These are phyloP conservation scores for Maudiozyma turicensis DNA, from an alignment of 805 yeast genomes.

Conservation along the genomic window DNA sequence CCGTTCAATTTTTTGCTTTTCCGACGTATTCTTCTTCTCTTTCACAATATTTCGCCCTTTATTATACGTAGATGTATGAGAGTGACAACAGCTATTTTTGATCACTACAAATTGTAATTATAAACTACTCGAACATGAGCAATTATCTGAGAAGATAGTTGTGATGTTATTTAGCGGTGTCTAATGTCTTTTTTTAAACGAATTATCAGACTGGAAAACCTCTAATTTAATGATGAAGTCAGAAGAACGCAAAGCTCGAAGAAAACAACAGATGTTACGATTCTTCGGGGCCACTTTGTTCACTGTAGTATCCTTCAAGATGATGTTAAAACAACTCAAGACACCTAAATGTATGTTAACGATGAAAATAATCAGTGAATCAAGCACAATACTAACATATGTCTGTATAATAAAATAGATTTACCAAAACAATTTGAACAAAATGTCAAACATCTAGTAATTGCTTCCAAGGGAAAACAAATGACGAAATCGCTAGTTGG, in stretches of 20 bases:
- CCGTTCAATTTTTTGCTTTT: too few species aligned
- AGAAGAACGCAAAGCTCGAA: slow-evolving; percentile 40
- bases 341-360: slow-evolving; percentile 48
- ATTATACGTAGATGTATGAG: too few species aligned
- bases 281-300: slow-evolving; percentile 66
- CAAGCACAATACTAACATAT: background rate
- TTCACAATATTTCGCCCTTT: too few species aligned
- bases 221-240: background rate
- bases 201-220: too few species aligned
- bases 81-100: too few species aligned
- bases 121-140: too few species aligned
- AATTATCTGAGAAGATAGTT: too few species aligned
- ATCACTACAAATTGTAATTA: too few species aligned
- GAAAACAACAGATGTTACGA: slow-evolving; percentile 61
- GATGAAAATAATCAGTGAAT: background rate
- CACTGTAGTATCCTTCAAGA: slow-evolving; percentile 61
- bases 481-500: slow-evolving; percentile 34
- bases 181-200: too few species aligned
- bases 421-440: slow-evolving; percentile 72
- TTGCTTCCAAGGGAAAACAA: slow-evolving; percentile 22
- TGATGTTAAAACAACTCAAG: slow-evolving; percentile 66
- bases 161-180: too few species aligned
- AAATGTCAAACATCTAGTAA: slow-evolving; percentile 43
- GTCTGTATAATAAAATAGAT: slow-evolving; percentile 21
- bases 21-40: too few species aligned